phyloP scores from a whole-genome alignment of 768 basidiomycete genomes.

The Mycena venus region DNA sequence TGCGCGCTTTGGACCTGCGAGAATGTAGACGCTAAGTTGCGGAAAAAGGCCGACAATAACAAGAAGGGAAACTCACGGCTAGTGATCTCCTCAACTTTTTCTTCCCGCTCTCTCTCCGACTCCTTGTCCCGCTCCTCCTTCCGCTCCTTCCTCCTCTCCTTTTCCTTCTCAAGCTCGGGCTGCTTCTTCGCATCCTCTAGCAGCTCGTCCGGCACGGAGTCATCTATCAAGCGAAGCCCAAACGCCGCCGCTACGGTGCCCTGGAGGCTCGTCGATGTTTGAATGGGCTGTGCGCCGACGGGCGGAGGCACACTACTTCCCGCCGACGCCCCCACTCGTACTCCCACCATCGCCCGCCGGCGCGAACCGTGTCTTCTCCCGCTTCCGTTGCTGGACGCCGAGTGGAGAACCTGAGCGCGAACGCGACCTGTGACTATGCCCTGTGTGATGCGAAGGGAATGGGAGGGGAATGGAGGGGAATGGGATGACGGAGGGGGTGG shows the following conservation, averaged over 20 bases:
- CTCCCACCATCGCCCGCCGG: constrained; percentile 6
- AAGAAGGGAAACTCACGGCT: constrained; percentile 7
- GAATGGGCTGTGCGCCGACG: background rate
- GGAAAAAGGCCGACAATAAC: background rate
- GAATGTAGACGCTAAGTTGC: background rate
- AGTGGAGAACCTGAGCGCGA: constrained; percentile 31
- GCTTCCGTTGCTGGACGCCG: constrained; percentile 23
- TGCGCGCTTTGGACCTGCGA: constrained; percentile 22
- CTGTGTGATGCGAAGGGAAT: constrained; percentile 21
- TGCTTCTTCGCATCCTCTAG: constrained; percentile 22
- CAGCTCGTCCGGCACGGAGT: constrained; percentile 32
- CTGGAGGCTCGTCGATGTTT: background rate
- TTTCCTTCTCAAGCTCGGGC: constrained; percentile 1
- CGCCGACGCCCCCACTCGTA: background rate
- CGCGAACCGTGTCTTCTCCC: constrained; percentile 29
- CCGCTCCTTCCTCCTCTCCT: background rate
- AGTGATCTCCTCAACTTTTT: background rate
- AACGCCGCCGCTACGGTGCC: background rate
- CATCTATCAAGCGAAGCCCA: constrained; percentile 15
- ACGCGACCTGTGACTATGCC: constrained; percentile 19
- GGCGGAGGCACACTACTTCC: background rate
- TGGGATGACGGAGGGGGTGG: background rate
- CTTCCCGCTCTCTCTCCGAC: background rate
- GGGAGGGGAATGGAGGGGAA: background rate
- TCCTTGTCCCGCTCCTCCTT: background rate